Evolutionary conservation across 768 basidiomycete species (phyloP), one percentile per base, ranked within the genome.

Genomic region (Tylopilus rubrobrunneus): DNA sequence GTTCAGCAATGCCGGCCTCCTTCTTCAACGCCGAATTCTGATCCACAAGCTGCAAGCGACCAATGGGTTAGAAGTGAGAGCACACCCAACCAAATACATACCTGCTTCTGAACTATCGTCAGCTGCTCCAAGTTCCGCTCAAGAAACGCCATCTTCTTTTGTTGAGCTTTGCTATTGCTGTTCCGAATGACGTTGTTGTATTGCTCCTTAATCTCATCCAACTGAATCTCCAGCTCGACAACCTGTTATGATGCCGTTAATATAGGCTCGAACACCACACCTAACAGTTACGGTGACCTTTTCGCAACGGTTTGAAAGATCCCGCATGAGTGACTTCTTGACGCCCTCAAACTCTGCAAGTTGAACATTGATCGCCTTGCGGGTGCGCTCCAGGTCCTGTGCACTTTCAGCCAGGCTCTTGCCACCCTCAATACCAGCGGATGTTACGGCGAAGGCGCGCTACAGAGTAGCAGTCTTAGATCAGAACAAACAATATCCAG

Each of bases 61-160:
- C 56, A 46, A 56, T 61, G 48, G 49, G 47, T 43, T 46, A 27
- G 25, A 49, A 45, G 33, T 19, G 17, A 25, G 42, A 44, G 34
- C 41, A 19, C n/a, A 37, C 23, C 10, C 48, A 50, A 42, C 50
- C 7, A 27, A 41, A 40, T 31, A 65, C 78, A 48, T 57, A 88
- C 95, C 85, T 98, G 94, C 72, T 98, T 97, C 81, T 98, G 97
- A 21, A 98, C 94, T 49, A 92, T 73, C 27, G 94, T 96, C 59
- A 98, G 74, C 67, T 96, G 92, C 66, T 98, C 95, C 49, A 99
- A 76, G 67, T 98, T 99, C 49, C 96, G 88, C 68, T 98, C 94
- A 51, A 99, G 73, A 82, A 98, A 97, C 12, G 93, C 91, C 89
- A 98, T 95, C 82, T 98, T 98, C 83, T 96, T 95, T 75, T 96